Base-by-base conservation (phyloP, 345 rosid species). In the Crucihimalaya himalaica region DNA sequence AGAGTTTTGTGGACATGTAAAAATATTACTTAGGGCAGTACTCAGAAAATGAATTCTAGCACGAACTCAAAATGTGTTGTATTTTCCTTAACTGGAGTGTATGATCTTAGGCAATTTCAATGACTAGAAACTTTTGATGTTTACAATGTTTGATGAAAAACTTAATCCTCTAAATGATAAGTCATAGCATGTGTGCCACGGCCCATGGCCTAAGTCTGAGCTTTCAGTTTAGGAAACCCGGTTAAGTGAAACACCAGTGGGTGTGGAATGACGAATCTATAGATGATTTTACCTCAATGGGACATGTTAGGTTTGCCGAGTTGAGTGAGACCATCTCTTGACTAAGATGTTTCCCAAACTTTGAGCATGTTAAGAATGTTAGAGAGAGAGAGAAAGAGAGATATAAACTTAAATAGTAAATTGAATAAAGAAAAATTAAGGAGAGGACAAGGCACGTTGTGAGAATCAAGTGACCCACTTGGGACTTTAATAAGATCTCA, bases 391-490 rank as follows among this genome's bases (percentile, higher is more conserved):
- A 50, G 42, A 37, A 6, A 21, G 34, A 23, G 20, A 50, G 40
- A 27, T 55, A 13, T 12, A 6, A 5, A 63, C 5, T 23, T 9
- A 40, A 16, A n/a, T 6, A 51, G 6, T 14, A 5, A 50, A n/a
- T 31, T 16, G 23, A 35, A 50, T 2, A 39, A 20, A 48, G 23
- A 37, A 60, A 32, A 59, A 0, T 2, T 5, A n/a, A 66, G 53
- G 68, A 67, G 73, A 74, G 70, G 71, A 76, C 80, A 70, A 76
- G 75, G 71, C 80, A 76, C 80, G 75, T 76, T 76, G 80, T 63
- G 75, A 47, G 66, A 55, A 63, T 63, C 51, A 76, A 76, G 66
- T 63, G 71, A 3, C 71, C 75, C 75, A 76, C 80, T 76, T 35
- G 75, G 8, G 75, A 76, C 47, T 76, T 76, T 45, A 76, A 76